phyloP scores from a whole-genome alignment of 1,284 basidiomycete species.

The Kwoniella shivajii region DNA sequence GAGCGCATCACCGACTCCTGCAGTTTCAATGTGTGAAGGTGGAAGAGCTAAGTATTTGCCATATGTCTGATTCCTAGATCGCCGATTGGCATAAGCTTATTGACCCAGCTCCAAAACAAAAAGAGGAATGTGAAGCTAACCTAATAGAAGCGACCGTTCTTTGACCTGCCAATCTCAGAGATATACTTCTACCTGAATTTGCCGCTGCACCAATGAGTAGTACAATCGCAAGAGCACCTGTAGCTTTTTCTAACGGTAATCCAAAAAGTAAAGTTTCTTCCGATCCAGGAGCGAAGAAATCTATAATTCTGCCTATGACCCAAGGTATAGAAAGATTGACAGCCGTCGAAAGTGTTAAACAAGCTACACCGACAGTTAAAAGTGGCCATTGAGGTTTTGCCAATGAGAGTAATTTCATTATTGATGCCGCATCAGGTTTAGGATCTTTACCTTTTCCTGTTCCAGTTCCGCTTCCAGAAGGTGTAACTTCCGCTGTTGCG shows the following conservation, averaged over 20 bases:
- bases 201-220: conserved; percentile 48
- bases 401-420: conserved; percentile 43
- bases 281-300: conserved; percentile 51
- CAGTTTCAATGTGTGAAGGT: conserved; percentile 50
- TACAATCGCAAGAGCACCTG: conserved; percentile 32
- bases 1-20: conserved; percentile 51
- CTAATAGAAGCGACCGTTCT: conserved; percentile 49
- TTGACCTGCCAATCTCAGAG: conserved; percentile 48
- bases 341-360: conserved; percentile 45
- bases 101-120: background rate
- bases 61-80: conserved; percentile 47
- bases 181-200: conserved; percentile 47
- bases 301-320: conserved; percentile 51
- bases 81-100: background rate
- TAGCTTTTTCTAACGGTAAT: conserved; percentile 47
- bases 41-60: conserved; percentile 49
- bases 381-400: conserved; percentile 51
- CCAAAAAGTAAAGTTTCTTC: conserved; percentile 46
- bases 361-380: conserved; percentile 40
- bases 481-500: conserved; percentile 16
- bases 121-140: conserved; percentile 17
- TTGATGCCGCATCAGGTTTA: conserved; percentile 44
- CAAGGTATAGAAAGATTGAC: conserved; percentile 48
- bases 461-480: background rate
- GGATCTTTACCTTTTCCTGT: conserved; percentile 20